phyloP scores from a whole-genome alignment of 805 yeast species.

The Yarrowia phangngaensis region DNA sequence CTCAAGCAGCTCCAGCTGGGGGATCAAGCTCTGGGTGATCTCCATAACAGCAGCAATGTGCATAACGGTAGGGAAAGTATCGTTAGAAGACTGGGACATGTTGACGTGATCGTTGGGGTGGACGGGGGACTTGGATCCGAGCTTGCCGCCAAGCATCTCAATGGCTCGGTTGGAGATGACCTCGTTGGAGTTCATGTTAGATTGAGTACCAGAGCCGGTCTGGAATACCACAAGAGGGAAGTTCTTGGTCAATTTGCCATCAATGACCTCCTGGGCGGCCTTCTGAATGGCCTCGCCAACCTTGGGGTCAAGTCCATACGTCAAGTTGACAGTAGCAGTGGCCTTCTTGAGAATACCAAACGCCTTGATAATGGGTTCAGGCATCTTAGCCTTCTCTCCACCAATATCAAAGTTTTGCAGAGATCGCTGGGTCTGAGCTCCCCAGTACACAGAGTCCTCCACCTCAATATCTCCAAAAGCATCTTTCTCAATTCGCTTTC shows the following conservation, averaged over 20 bases:
- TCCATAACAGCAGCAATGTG: constrained; percentile 97
- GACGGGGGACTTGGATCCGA: constrained; percentile 90
- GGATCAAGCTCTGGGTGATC: constrained; percentile 68
- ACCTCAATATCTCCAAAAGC: constrained; percentile 97
- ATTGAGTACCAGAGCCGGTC: constrained; percentile 98
- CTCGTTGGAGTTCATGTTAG: constrained; percentile 98
- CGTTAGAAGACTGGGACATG: constrained; percentile 98
- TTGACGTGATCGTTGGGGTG: constrained; percentile 99
- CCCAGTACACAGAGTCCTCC: constrained; percentile 85
- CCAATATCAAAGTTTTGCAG: constrained; percentile 93
- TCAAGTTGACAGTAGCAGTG: constrained; percentile 84
- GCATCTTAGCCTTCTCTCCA: constrained; percentile 84
- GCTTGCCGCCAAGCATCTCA: constrained; percentile 85
- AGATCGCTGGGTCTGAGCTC: constrained; percentile 94
- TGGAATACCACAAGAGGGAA: constrained; percentile 98
- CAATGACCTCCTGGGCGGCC: constrained; percentile 93
- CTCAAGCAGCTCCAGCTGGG: constrained; percentile 73
- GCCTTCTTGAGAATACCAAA: constrained; percentile 94
- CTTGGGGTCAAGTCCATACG: constrained; percentile 82
- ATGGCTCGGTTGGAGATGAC: constrained; percentile 98
- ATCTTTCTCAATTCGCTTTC: constrained; percentile 75
- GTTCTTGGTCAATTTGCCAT: constrained; percentile 87
- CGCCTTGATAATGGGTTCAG: constrained; percentile 83
- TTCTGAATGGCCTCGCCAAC: constrained; percentile 78
- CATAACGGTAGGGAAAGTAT: constrained; percentile 99